Evolutionary conservation across 805 yeast genomes (phyloP), one percentile per base, ranked within the genome.

Genomic region (Yueomyces sp.): DNA sequence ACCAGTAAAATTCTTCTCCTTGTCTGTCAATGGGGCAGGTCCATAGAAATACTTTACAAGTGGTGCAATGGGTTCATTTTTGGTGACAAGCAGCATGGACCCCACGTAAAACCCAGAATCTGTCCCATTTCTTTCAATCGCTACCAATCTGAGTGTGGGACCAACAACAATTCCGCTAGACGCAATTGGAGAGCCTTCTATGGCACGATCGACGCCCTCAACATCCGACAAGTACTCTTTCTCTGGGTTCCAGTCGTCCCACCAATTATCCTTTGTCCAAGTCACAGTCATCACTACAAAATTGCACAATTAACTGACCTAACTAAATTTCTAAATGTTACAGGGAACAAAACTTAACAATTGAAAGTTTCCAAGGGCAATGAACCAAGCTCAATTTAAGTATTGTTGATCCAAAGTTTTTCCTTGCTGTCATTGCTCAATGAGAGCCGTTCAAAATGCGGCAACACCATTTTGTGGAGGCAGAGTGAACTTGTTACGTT

Each of bases 91-190:
- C 60, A 85, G 50, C 27, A 85, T 66, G 2, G 84, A 66, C 3
- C 81, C 96, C 29, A 87, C 62, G 65, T 86, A 88, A 38, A 73
- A 65, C 29, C 7, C 28, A n/a, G 19, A 19, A 11, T n/a, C 3
- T 4, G 58, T 50, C 5, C 64, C 40, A 3, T 42, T 36, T 3
- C 66, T 64, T 49, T 83, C 86, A 40, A 81, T 74, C 5, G 81
- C 87, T 46, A 77, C 64, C 40, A 81, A 72, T 45, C 92, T 68
- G 41, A 88, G 62, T 31, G 80, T 66, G 0, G 97, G 97, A 2
- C 97, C 97, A 57, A 85, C 79, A 2, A 58, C 54, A 12, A 60
- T 68, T 12, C 64, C 59, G 8, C 28, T 3, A 0, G 43, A 41
- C 4, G 37, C 40, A 28, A 53, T 49, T 3, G 61, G 59, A 3